Evolutionary conservation across 768 basidiomycete genomes (phyloP), one percentile per base, ranked within the genome.

Genomic region (Sutorius australiensis): DNA sequence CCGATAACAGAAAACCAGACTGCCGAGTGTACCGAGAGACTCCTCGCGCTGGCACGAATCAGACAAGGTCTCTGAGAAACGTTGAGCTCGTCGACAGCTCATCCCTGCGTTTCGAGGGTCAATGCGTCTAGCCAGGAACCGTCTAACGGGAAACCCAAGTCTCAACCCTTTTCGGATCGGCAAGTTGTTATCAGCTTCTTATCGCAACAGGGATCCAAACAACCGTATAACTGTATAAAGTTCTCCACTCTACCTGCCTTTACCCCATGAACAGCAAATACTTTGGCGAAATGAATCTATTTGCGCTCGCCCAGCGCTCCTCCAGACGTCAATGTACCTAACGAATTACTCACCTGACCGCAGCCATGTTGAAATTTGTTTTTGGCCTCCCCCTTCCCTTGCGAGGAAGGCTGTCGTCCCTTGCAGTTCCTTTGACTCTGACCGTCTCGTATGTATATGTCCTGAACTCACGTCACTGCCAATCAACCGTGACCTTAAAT

Each of bases 271-370:
- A 34, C 37, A 58, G 56, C 32, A 61, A 45, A 31, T 34, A 46
- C 37, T 12, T 56, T 58, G 48, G 53, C 67, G 63, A 61, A 67
- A 69, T 61, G 63, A 61, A 63, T 12, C 30, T 12, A 55, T 60
- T 51, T 61, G 54, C 50, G 50, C 48, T 49, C 36, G 21, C 47
- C 50, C 56, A 27, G 46, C 38, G 31, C 16, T 43, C 50, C 44
- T 47, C 33, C 39, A 62, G 53, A 43, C 59, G 60, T 59, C 58
- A 61, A 62, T 65, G 59, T 57, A 59, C 55, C 54, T n/a, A 59
- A 66, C 68, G 34, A 54, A 61, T 69, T 63, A 69, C 58, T 58
- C 54, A 68, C 51, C 45, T 33, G 12, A 43, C 46, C 59, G 41
- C 41, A 57, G 37, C 41, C 52, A 44, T 37, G 49, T 51, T 54